Conservation (phyloP, 2,329 filamentous ascomycete genomes). For the Pyrenochaeta sp. region DNA sequence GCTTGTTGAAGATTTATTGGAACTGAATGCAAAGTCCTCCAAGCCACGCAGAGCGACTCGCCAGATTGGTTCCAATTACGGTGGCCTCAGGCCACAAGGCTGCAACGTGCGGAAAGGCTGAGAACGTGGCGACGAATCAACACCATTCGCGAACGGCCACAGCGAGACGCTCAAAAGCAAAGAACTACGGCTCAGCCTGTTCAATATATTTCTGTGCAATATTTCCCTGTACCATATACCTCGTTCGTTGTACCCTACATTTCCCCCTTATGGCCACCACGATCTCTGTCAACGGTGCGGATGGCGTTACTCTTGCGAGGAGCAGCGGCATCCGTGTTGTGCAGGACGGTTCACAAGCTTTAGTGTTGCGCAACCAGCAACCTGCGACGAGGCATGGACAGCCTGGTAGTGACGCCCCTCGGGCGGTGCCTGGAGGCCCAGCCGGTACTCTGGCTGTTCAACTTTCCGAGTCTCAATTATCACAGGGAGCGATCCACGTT, state of each 20-base stretch:
- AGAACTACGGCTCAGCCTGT: not conserved
- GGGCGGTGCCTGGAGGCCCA: constrained; percentile 3
- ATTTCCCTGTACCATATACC: not conserved
- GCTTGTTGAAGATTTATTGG: not conserved
- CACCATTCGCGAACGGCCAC: not conserved
- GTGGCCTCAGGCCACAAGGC: not conserved
- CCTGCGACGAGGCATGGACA: constrained; percentile 4
- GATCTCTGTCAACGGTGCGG: constrained; percentile 7
- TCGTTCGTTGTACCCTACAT: not conserved
- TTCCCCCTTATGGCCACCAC: not conserved
- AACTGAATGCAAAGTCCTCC: not conserved
- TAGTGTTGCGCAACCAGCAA: not conserved
- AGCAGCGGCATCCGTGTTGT: constrained; percentile 10
- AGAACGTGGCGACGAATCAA: constrained; percentile 1
- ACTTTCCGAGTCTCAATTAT: constrained; percentile 2
- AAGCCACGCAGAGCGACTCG: not conserved
- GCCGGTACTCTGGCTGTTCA: constrained; percentile 5
- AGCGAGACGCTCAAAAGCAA: not conserved
- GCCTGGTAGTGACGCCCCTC: constrained; percentile 1
- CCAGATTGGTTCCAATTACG: not conserved
- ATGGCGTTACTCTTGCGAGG: constrained; percentile 4
- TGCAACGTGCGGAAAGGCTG: not conserved
- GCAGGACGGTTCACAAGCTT: constrained; percentile 3
- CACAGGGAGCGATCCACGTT: constrained; percentile 6
- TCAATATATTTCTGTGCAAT: not conserved